Evolutionary conservation across 495 filamentous ascomycete species (phyloP).

Genomic region (Viridothelium virens): DNA sequence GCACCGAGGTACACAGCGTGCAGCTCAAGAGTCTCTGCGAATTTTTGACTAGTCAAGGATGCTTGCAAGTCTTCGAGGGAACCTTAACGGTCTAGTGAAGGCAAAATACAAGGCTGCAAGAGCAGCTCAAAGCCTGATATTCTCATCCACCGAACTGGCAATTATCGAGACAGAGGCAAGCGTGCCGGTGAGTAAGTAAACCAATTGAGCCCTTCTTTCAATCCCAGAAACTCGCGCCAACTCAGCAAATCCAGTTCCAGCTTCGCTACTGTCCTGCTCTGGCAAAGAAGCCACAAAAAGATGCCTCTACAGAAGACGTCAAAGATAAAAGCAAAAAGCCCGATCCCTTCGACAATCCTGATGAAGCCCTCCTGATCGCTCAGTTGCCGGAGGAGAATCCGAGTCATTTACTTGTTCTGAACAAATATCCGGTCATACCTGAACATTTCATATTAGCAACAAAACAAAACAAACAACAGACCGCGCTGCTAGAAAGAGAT

Average conservation of each 20-base stretch:
- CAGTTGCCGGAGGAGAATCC: conserved; percentile 44
- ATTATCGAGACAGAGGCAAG: conserved; percentile 23
- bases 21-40: too few species aligned
- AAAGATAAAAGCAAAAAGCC: conserved; percentile 41
- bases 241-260: conserved; percentile 52
- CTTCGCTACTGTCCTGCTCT: conserved; percentile 71
- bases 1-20: too few species aligned
- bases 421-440: conserved; percentile 73
- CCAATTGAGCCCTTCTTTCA: background rate
- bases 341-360: conserved; percentile 68
- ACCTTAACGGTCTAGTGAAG: conserved; percentile 24
- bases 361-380: conserved; percentile 53
- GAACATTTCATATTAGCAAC: conserved; percentile 78
- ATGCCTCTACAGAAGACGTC: conserved; percentile 33
- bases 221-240: background rate
- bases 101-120: conserved; percentile 26
- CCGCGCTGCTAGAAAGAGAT: conserved; percentile 54
- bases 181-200: conserved; percentile 26
- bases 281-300: conserved; percentile 56
- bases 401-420: conserved; percentile 62
- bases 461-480: conserved; percentile 56
- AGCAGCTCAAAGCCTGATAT: conserved; percentile 23
- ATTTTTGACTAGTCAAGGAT: conserved; percentile 12
- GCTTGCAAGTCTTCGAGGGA: conserved; percentile 23
- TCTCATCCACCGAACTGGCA: conserved; percentile 29